Evolutionary conservation across 148 eudicot species (phyloP).

Genomic region (Limonium bicolor): DNA sequence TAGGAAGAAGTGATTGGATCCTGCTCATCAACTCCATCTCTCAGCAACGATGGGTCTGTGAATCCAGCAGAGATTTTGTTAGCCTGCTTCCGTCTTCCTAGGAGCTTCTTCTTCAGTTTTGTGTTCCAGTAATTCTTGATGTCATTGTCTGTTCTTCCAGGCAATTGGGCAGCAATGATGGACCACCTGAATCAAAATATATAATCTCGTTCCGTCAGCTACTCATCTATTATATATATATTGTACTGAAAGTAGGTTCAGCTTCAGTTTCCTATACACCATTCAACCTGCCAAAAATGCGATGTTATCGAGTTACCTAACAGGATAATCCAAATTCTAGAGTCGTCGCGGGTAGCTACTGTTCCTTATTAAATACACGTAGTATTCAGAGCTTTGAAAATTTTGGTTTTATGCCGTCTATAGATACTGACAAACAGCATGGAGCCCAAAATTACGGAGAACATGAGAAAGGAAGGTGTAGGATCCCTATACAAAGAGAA

Average conservation of each 20-base stretch:
- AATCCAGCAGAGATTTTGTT: too few species aligned
- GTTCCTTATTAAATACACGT: too few species aligned
- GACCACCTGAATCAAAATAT: constrained; percentile 50
- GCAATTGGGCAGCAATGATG: constrained; percentile 89
- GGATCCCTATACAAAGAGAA: constrained; percentile 6
- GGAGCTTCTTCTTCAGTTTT: constrained; percentile 58
- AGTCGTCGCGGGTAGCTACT: too few species aligned
- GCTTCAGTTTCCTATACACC: neutral
- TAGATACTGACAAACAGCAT: neutral
- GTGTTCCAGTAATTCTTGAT: constrained; percentile 87
- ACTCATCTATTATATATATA: neutral
- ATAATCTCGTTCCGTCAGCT: neutral
- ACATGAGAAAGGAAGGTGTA: neutral
- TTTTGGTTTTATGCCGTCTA: too few species aligned
- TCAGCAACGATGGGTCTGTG: constrained; percentile 4
- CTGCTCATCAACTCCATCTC: constrained; percentile 13
- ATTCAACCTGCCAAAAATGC: neutral
- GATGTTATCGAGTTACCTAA: neutral
- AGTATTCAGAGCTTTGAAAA: too few species aligned
- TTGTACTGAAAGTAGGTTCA: too few species aligned
- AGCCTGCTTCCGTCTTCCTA: constrained; percentile 43
- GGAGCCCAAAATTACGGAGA: neutral
- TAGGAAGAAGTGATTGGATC: constrained; percentile 10
- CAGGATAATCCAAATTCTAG: too few species aligned
- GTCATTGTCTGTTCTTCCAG: constrained; percentile 95